These are phyloP conservation scores for Rossbeevera mucosa DNA, from an alignment of 768 basidiomycete genomes.

Conservation along the genomic window DNA sequence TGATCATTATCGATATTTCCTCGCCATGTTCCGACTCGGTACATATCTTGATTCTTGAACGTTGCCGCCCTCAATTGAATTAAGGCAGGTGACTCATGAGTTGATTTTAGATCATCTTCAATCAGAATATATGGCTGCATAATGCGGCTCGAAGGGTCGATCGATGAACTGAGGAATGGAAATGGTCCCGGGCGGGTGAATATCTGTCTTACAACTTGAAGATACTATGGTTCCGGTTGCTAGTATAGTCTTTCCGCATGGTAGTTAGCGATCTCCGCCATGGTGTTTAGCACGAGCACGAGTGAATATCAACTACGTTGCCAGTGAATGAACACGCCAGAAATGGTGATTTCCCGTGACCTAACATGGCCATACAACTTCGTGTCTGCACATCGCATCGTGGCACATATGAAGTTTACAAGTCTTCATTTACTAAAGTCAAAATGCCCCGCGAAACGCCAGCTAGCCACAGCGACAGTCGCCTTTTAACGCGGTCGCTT, in stretches of 20 bases:
- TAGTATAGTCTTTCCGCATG: background rate
- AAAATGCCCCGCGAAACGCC: constrained; percentile 7
- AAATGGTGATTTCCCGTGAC: background rate
- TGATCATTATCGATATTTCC: background rate
- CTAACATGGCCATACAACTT: constrained; percentile 16
- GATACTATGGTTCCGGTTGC: background rate
- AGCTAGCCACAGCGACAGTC: constrained; percentile 2
- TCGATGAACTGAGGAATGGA: background rate
- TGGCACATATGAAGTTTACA: constrained; percentile 3
- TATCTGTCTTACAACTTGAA: background rate
- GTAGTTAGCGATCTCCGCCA: constrained; percentile 1
- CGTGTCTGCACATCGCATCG: background rate
- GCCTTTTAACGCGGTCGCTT: constrained; percentile 30
- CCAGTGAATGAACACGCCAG: background rate
- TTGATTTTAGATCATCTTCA: background rate
- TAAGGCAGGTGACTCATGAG: background rate
- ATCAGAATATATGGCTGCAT: background rate
- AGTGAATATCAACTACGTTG: no score
- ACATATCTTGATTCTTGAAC: background rate
- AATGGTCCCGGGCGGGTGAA: background rate
- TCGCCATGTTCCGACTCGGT: background rate
- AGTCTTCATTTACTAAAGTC: constrained; percentile 1
- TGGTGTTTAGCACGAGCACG: no score
- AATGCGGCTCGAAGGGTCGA: background rate
- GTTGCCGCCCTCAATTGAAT: background rate